Base-by-base conservation (phyloP, 2,329 filamentous ascomycete species). In the Talaromyces sp. region DNA sequence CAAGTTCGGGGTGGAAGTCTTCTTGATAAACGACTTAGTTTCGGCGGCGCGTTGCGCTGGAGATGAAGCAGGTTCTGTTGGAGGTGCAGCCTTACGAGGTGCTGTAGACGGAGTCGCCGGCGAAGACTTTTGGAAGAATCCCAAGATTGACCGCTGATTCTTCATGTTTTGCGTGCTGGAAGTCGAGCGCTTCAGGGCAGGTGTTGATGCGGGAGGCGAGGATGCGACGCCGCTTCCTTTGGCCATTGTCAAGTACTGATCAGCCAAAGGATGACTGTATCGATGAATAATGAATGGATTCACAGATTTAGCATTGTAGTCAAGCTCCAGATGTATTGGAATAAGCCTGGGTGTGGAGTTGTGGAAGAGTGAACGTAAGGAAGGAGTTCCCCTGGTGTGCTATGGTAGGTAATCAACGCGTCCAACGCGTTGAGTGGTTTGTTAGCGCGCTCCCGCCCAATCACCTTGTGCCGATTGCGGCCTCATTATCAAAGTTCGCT, bases 141-240 rank as follows among this genome's bases (percentile, higher is more conserved):
- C 90, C 41, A 92, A 81, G 66, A 95, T 92, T 62, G 89, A 91
- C 75, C 83, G 84, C 73, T 91, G 88, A 72, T 86, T 88, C 72
- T 87, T 88, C 76, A 78, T 79, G 52, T 78, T 79, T 68, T 79
- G 76, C 11, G 76, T 75, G 63, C 74, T 78, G 19, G 79, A 76
- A 7, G 76, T 76, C 7, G 78, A 72, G 66, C 76, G 75, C 69
- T 80, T 81, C 64, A 80, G 69, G 22, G 73, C 61, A 39, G 77
- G 73, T 47, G 78, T 78, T 52, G 76, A 77, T 19, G 75, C 72
- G 52, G 71, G 62, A 56, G 74, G 73, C 16, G 77, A 77, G 50
- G 76, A 75, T 64, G 74, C 72, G 68, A 71, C 71, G 64, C 72
- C 68, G 60, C 70, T 67, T 71, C 72, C 76, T 72, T 70, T 78